These are phyloP conservation scores for Mortierella alpina DNA, from an alignment of 192 early-diverging fungal genomes.

Conservation along the genomic window DNA sequence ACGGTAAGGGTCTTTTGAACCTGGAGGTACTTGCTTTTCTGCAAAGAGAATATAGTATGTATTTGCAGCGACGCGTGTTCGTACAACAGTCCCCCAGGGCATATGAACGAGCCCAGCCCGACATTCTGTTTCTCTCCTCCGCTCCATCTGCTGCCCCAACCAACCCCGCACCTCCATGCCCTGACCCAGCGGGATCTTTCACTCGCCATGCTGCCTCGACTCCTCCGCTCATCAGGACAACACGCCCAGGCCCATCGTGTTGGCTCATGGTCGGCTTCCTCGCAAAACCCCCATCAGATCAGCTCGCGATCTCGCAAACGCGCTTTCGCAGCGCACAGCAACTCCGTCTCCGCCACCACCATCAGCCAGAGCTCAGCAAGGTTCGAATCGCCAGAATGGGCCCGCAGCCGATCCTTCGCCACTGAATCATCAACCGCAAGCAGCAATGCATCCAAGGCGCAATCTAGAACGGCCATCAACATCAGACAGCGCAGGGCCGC, in stretches of 20 bases:
- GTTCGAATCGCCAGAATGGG: background rate
- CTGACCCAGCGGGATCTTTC: background rate
- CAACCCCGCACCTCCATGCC: background rate
- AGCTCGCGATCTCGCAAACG: no score
- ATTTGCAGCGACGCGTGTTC: no score
- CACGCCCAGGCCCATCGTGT: no score
- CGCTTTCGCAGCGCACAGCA: no score
- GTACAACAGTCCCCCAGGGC: no score
- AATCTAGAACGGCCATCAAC: background rate
- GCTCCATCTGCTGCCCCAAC: background rate
- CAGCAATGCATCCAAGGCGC: background rate
- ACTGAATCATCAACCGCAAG: background rate
- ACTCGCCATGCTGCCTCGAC: background rate
- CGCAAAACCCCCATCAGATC: background rate
- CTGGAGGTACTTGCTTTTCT: no score
- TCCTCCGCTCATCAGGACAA: conserved; percentile 12
- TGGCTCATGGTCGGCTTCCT: no score
- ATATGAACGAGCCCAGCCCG: no score
- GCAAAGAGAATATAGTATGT: no score
- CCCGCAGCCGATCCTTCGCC: background rate
- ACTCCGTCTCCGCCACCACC: background rate
- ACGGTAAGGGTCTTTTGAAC: no score
- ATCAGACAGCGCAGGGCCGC: conserved; percentile 19
- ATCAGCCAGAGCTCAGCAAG: background rate
- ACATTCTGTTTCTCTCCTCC: no score